Evolutionary conservation across 179 eudicot genomes (phyloP).

Genomic region (Silene vulgaris): DNA sequence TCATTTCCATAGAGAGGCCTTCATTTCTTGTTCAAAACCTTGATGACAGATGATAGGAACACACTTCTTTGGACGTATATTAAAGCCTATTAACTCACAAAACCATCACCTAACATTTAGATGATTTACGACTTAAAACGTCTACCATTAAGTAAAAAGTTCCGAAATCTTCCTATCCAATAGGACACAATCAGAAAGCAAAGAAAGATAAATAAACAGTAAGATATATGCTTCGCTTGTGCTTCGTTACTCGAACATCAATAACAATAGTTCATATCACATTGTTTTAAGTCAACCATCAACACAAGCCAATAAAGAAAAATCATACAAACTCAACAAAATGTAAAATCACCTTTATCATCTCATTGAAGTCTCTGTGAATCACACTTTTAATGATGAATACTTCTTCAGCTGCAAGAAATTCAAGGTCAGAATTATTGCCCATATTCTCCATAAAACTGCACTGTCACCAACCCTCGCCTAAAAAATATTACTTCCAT

Average conservation of each 20-base stretch:
- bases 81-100: not conserved
- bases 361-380: conserved; percentile 73
- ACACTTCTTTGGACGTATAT: not conserved
- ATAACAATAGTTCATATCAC: not conserved
- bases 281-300: not conserved
- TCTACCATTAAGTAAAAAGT: not conserved
- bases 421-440: conserved; percentile 18
- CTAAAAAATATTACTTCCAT: not conserved
- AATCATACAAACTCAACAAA: conserved; percentile 15
- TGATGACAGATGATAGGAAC: not conserved
- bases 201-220: not conserved
- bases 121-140: too few species aligned
- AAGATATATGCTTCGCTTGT: not conserved
- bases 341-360: conserved; percentile 67
- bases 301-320: not conserved
- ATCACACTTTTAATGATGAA: conserved; percentile 91
- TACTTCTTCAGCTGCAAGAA: conserved; percentile 77
- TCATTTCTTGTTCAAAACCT: not conserved
- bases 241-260: not conserved
- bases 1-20: not conserved
- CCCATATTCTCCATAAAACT: not conserved
- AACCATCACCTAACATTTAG: not conserved
- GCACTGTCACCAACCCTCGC: not conserved
- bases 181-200: not conserved
- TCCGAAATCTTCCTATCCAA: not conserved